Conservation (phyloP, 805 yeast genomes). For the Candida manassasensis region DNA sequence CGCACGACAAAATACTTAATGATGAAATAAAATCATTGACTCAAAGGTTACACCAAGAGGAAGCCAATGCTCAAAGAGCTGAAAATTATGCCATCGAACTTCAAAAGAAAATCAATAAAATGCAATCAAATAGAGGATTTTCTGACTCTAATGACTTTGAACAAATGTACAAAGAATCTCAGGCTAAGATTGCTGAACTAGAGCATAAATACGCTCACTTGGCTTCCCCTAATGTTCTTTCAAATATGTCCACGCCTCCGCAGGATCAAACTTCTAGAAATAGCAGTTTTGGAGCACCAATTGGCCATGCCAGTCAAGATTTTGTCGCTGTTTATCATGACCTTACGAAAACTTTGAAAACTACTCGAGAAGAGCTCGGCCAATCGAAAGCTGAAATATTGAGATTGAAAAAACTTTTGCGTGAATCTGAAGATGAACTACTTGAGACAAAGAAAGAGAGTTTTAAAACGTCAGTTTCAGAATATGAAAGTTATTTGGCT, state of each 20-base stretch:
- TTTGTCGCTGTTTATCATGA: constrained; percentile 49
- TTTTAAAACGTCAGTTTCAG: constrained; percentile 32
- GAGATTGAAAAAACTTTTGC: constrained; percentile 36
- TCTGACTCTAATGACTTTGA: constrained; percentile 32
- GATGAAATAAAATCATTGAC: constrained; percentile 48
- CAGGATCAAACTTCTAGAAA: constrained; percentile 20
- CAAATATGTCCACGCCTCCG: constrained; percentile 7
- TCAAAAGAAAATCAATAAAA: constrained; percentile 38
- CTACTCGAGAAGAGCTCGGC: constrained; percentile 41
- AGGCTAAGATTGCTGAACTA: constrained; percentile 27
- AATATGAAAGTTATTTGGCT: constrained; percentile 35
- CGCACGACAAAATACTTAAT: constrained; percentile 11
- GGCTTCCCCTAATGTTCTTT: constrained; percentile 11
- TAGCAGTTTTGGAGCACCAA: constrained; percentile 28
- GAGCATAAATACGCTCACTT: constrained; percentile 26
- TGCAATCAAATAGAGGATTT: constrained; percentile 38
- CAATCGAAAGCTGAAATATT: constrained; percentile 38
- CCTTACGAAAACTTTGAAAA: constrained; percentile 38
- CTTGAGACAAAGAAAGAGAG: constrained; percentile 38
- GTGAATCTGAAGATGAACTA: constrained; percentile 42
- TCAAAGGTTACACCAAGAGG: constrained; percentile 47
- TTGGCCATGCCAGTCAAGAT: constrained; percentile 35
- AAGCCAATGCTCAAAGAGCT: constrained; percentile 46
- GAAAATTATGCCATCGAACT: constrained; percentile 44
- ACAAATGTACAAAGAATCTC: constrained; percentile 31